Conservation (phyloP, 768 basidiomycete species). For the Amyloporia xantha region DNA sequence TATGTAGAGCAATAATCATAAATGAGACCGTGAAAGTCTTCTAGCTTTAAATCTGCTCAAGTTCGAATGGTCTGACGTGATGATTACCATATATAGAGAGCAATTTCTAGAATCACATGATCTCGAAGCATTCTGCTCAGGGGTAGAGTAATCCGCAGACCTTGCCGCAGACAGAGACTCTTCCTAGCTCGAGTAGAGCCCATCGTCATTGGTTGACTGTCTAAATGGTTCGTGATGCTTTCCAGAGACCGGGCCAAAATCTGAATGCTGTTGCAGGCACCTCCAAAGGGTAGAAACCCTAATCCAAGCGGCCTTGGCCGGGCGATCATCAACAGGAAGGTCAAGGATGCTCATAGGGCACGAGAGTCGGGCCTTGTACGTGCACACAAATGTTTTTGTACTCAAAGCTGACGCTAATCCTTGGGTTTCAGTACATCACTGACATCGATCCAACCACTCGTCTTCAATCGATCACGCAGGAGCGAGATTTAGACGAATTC, state of each 20-base stretch:
- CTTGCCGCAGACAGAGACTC: background rate
- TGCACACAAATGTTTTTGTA: too few relatives aligned
- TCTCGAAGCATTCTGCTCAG: too few relatives aligned
- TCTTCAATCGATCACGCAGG: conserved; percentile 91
- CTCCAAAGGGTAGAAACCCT: conserved; percentile 51
- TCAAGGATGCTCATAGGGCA: conserved; percentile 61
- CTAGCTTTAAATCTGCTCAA: too few relatives aligned
- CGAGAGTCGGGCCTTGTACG: conserved; percentile 65
- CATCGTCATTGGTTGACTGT: background rate
- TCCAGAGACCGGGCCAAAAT: too few relatives aligned
- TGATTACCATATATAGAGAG: too few relatives aligned
- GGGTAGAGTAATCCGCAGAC: too few relatives aligned
- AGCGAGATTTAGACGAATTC: conserved; percentile 93
- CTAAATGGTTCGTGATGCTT: background rate
- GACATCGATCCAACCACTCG: conserved; percentile 63
- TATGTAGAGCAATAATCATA: too few relatives aligned
- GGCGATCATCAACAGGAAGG: conserved; percentile 90
- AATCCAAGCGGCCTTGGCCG: conserved; percentile 85
- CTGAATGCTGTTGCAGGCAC: conserved; percentile 12
- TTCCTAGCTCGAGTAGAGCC: background rate
- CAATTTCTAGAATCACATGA: too few relatives aligned
- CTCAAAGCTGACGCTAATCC: too few relatives aligned
- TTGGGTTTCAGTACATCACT: conserved; percentile 55
- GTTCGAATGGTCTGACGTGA: too few relatives aligned
- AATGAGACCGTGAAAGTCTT: too few relatives aligned